Percentiles rank a stretch among this genome's conserved stretches.
These are phyloP conservation scores for Heimioporus sp. DNA, from an alignment of 768 basidiomycete species.

Conservation along the genomic window DNA sequence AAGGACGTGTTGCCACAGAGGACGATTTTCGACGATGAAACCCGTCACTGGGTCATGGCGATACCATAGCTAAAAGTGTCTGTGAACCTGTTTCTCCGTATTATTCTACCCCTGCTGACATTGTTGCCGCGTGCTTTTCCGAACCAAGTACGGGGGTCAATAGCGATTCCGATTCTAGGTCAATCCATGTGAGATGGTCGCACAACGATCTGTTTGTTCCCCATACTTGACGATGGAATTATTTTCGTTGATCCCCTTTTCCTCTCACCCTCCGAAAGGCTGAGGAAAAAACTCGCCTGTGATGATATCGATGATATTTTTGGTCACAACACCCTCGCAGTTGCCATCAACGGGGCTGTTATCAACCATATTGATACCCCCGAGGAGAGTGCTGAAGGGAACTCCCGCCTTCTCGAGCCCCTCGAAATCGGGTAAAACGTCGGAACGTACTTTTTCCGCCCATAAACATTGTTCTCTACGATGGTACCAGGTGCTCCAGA, in stretches of 20 bases:
- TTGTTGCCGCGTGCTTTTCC: slow-evolving; percentile 55
- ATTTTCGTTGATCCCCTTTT: slow-evolving; percentile 52
- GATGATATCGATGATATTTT: slow-evolving; percentile 66
- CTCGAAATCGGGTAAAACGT: neutral
- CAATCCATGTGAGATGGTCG: too few relatives aligned
- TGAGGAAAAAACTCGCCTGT: slow-evolving; percentile 68
- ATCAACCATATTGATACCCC: slow-evolving; percentile 80
- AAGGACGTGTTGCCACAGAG: slow-evolving; percentile 72
- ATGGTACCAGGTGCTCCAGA: slow-evolving; percentile 74
- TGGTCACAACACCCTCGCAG: slow-evolving; percentile 61
- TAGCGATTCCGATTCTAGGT: slow-evolving; percentile 71
- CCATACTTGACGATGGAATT: slow-evolving; percentile 71
- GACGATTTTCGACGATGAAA: slow-evolving; percentile 57
- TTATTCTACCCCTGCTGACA: slow-evolving; percentile 50
- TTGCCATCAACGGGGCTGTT: slow-evolving; percentile 63
- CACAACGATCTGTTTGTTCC: too few relatives aligned
- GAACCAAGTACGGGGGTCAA: slow-evolving; percentile 79
- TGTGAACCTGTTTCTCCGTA: slow-evolving; percentile 54
- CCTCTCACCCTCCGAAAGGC: slow-evolving; percentile 35
- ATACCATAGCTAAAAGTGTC: slow-evolving; percentile 77
- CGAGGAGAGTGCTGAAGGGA: slow-evolving; percentile 57
- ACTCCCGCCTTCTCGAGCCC: too few relatives aligned
- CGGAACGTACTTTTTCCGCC: slow-evolving; percentile 55
- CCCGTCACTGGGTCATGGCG: slow-evolving; percentile 59
- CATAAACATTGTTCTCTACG: slow-evolving; percentile 75